Conservation (phyloP, 1,139 yeast species). For the Lodderomyces orthopsilosis region DNA sequence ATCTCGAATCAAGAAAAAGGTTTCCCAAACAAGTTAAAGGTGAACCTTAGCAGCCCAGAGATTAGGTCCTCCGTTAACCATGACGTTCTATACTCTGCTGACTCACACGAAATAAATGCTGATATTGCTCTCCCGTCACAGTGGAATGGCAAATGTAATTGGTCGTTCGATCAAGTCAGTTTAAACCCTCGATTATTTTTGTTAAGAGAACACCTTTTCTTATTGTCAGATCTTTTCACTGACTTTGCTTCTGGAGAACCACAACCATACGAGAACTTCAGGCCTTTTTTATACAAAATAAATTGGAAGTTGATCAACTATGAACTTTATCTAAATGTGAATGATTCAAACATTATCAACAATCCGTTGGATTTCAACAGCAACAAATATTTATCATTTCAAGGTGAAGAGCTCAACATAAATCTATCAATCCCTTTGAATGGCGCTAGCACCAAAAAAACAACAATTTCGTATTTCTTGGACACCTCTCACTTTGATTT, state of each 20-base stretch:
- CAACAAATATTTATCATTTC: slow-evolving; percentile 72
- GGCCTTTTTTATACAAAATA: slow-evolving; percentile 64
- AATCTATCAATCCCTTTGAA: slow-evolving; percentile 57
- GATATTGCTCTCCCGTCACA: slow-evolving; percentile 66
- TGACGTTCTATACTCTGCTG: slow-evolving; percentile 68
- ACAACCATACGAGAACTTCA: slow-evolving; percentile 67
- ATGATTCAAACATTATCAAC: slow-evolving; percentile 83
- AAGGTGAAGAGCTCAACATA: slow-evolving; percentile 57
- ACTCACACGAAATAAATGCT: slow-evolving; percentile 53
- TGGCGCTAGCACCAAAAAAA: slow-evolving; percentile 56
- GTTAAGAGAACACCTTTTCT: slow-evolving; percentile 77
- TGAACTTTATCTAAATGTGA: slow-evolving; percentile 69
- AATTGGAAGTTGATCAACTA: slow-evolving; percentile 60
- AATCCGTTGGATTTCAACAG: slow-evolving; percentile 82
- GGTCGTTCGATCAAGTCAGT: slow-evolving; percentile 61
- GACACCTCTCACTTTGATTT: slow-evolving; percentile 61
- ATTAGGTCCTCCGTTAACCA: slow-evolving; percentile 85
- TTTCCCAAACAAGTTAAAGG: slow-evolving; percentile 50
- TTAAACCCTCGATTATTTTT: slow-evolving; percentile 57
- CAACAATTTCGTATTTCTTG: slow-evolving; percentile 53
- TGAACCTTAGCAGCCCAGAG: slow-evolving; percentile 58
- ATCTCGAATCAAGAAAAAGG: slow-evolving; percentile 51
- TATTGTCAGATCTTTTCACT: slow-evolving; percentile 67
- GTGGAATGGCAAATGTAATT: slow-evolving; percentile 77
- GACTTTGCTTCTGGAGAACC: slow-evolving; percentile 81